phyloP scores from a whole-genome alignment of 345 rosid genomes.

The Rhodomyrtus tomentosa region DNA sequence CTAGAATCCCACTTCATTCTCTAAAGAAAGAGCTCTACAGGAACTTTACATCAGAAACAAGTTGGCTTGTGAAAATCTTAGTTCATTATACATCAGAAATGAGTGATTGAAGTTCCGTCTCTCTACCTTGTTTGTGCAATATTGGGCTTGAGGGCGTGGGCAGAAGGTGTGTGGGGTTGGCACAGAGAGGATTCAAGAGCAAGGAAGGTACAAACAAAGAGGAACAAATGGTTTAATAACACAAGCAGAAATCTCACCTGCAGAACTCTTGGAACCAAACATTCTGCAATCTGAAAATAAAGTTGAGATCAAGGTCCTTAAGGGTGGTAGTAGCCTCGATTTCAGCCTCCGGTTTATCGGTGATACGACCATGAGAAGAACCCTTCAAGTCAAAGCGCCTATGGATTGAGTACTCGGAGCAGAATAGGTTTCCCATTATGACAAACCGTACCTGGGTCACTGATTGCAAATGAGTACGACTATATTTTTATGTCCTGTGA shows the following conservation, averaged over 20 bases:
- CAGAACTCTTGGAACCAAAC: conserved; percentile 83
- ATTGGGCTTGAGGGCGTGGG: not conserved
- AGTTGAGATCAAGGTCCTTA: conserved; percentile 93
- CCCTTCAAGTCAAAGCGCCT: conserved; percentile 95
- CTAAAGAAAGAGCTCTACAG: not conserved
- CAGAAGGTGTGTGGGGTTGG: not conserved
- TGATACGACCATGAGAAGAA: conserved; percentile 89
- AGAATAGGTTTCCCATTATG: conserved; percentile 53
- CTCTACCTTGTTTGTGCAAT: not conserved
- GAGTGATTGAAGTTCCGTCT: not conserved
- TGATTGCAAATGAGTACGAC: not conserved
- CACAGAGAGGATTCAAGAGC: not conserved
- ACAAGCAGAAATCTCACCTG: conserved; percentile 33
- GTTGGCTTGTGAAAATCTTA: not conserved
- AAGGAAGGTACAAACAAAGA: not conserved
- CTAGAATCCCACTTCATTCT: not conserved
- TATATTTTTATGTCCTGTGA: not conserved
- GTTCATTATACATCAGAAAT: not conserved
- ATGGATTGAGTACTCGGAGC: conserved; percentile 62
- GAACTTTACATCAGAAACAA: not conserved
- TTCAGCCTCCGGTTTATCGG: conserved; percentile 70
- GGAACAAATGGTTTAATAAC: not conserved
- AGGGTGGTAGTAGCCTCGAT: conserved; percentile 88
- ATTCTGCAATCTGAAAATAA: conserved; percentile 57
- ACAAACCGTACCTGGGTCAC: not conserved